Evolutionary conservation across 139 green algal genomes (phyloP), one percentile per base, ranked within the genome.

Genomic region (Raphidocelis subcapitata): DNA sequence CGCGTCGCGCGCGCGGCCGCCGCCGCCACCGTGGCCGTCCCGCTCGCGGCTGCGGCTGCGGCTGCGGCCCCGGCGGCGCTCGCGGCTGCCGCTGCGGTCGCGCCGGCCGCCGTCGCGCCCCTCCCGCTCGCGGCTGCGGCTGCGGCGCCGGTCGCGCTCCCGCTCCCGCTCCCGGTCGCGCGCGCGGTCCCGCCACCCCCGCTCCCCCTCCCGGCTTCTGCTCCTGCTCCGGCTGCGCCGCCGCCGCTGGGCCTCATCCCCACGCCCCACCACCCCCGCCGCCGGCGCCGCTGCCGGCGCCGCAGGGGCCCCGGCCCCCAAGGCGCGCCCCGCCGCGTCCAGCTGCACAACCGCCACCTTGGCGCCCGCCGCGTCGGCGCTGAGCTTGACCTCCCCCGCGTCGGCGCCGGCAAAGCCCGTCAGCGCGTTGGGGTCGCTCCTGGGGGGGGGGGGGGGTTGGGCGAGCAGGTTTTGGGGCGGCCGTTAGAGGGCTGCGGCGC

Each of bases 341-440:
- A 82, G 31, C 77, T 61, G 41, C 24, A 41, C 3, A 20, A 85
- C 85, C 5, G 49, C 31, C 23, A 90, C 84, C 59, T 77, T 74
- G 24, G 66, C 55, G 24, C 79, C 82, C 5, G 84, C 84, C 41
- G 85, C 85, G 36, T 87, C 77, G 33, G 75, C 57, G 10, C 62
- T 61, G 0, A 86, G 60, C 61, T 67, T 54, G 2, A 65, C 35
- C 5, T 49, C 70, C 20, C 73, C 32, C 23, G 81, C 82, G 73
- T 89, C 84, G 0, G 73, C 77, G 5, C 84, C 86, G 5, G 78
- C 67, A 77, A 76, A 84, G 31, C 71, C 80, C 16, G 54, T 69
- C 49, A 75, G 81, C 1, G 74, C 80, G 28, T 79, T 80, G 4
- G 77, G 75, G 47, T 90, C 76, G 51, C 81, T 88, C 76, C 84